Percentiles rank a stretch among this genome's conserved stretches.
These are phyloP conservation scores for Crithidia acanthocephali DNA, from an alignment of 208 protist species.

Conservation along the genomic window DNA sequence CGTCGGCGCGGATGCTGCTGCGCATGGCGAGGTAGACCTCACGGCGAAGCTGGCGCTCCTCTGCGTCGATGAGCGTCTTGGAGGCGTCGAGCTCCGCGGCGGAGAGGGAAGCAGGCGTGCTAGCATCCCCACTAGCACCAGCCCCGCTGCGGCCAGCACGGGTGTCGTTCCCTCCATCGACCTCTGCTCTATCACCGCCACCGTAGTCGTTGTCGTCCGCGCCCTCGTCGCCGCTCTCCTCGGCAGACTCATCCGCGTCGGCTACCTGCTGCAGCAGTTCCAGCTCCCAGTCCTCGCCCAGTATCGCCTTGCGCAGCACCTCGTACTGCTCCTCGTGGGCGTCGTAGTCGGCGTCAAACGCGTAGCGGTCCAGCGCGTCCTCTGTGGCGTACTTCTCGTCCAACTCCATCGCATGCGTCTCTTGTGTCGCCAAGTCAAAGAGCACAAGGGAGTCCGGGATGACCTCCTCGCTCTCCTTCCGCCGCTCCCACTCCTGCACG, in stretches of 20 bases:
- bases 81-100: constrained; percentile 28
- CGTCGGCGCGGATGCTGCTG: constrained; percentile 97
- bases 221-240: constrained; percentile 24
- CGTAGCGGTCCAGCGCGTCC: constrained; percentile 93
- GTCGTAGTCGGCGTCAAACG: constrained; percentile 93
- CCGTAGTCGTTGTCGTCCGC: constrained; percentile 3
- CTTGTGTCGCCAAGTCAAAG: constrained; percentile 95
- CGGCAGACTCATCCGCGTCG: constrained; percentile 53
- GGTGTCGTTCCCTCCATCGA: not conserved
- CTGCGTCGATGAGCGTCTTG: constrained; percentile 49
- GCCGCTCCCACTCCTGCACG: constrained; percentile 86
- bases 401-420: constrained; percentile 95
- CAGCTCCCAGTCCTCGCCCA: constrained; percentile 93
- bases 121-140: not conserved
- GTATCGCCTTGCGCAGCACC: constrained; percentile 84
- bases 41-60: constrained; percentile 91
- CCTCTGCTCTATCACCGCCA: not conserved
- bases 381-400: constrained; percentile 91
- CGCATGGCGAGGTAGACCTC: constrained; percentile 99
- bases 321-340: constrained; percentile 95
- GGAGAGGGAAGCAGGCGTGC: not conserved
- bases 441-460: constrained; percentile 89
- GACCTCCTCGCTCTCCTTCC: constrained; percentile 73
- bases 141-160: not conserved
- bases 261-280: constrained; percentile 71